Conservation (phyloP, 2,329 filamentous ascomycete species). For the Aspergillus sp. region DNA sequence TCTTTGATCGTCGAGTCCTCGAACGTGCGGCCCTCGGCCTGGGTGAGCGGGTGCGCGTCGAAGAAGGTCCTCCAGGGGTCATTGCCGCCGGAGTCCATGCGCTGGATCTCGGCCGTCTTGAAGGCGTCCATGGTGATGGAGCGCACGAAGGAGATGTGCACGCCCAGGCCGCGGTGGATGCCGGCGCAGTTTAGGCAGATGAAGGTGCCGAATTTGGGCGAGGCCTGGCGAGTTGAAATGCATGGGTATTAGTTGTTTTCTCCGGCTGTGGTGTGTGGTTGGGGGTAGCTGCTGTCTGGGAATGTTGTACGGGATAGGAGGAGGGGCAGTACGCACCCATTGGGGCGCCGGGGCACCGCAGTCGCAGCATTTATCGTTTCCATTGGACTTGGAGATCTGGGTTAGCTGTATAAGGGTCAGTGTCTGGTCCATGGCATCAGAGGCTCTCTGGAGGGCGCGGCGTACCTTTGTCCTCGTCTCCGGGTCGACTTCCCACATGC, state of each 20-base stretch:
- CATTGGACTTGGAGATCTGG: constrained; percentile 79
- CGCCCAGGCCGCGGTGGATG: constrained; percentile 85
- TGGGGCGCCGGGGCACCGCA: constrained; percentile 92
- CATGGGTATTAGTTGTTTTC: neutral
- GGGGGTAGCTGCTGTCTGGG: too few relatives aligned
- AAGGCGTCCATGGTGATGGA: constrained; percentile 99
- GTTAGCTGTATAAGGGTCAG: constrained; percentile 54
- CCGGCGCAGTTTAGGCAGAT: constrained; percentile 96
- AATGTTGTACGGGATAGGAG: neutral
- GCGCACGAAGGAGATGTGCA: constrained; percentile 96
- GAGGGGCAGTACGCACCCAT: constrained; percentile 58
- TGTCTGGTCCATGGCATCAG: constrained; percentile 1
- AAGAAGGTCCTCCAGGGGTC: constrained; percentile 81
- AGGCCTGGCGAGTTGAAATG: constrained; percentile 42
- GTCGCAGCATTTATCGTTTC: constrained; percentile 88
- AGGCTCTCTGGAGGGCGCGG: too few relatives aligned
- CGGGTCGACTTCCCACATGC: constrained; percentile 98
- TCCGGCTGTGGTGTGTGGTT: constrained; percentile 1
- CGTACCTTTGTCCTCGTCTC: constrained; percentile 88
- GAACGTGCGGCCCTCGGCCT: constrained; percentile 61
- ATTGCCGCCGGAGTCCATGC: constrained; percentile 90
- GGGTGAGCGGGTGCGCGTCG: constrained; percentile 58
- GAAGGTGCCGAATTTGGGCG: constrained; percentile 96
- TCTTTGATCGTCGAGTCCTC: constrained; percentile 85
- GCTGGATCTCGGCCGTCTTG: constrained; percentile 82